phyloP scores from a whole-genome alignment of 768 basidiomycete species.

The Ramaria sp. region DNA sequence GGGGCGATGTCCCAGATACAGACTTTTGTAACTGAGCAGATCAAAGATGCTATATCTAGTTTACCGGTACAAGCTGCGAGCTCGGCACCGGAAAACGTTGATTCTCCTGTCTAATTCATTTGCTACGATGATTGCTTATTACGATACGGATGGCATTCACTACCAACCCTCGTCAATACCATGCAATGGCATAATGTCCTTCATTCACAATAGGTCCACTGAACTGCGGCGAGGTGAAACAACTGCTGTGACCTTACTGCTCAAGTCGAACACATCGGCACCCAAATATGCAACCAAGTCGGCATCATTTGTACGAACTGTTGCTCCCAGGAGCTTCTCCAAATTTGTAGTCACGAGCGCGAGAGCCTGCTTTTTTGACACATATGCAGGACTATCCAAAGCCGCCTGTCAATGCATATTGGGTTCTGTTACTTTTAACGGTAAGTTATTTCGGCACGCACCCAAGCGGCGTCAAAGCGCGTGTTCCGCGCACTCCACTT shows the following conservation, averaged over 20 bases:
- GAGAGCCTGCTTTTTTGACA: conserved; percentile 37
- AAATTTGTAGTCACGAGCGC: conserved; percentile 45
- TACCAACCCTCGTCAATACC: too few species aligned
- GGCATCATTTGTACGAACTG: conserved; percentile 12
- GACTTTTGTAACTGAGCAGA: background rate
- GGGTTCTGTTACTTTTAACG: background rate
- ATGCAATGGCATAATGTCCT: too few species aligned
- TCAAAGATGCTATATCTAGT: background rate
- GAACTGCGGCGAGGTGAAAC: conserved; percentile 35
- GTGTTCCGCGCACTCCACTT: conserved; percentile 68
- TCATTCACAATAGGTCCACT: conserved; percentile 37
- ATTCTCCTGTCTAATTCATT: too few species aligned
- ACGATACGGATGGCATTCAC: too few species aligned
- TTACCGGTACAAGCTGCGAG: background rate
- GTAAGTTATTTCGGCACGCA: conserved; percentile 20
- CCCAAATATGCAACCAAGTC: conserved; percentile 52
- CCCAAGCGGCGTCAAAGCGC: conserved; percentile 78
- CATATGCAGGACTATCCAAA: conserved; percentile 18
- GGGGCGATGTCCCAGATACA: background rate
- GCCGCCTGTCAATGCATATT: conserved; percentile 21
- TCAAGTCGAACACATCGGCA: conserved; percentile 39
- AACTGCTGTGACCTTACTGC: conserved; percentile 40
- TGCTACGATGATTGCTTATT: too few species aligned
- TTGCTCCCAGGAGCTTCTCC: conserved; percentile 36
- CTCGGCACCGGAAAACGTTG: too few species aligned